phyloP scores from a whole-genome alignment of 2,329 filamentous ascomycete species.

The Stachybotrys elegans region DNA sequence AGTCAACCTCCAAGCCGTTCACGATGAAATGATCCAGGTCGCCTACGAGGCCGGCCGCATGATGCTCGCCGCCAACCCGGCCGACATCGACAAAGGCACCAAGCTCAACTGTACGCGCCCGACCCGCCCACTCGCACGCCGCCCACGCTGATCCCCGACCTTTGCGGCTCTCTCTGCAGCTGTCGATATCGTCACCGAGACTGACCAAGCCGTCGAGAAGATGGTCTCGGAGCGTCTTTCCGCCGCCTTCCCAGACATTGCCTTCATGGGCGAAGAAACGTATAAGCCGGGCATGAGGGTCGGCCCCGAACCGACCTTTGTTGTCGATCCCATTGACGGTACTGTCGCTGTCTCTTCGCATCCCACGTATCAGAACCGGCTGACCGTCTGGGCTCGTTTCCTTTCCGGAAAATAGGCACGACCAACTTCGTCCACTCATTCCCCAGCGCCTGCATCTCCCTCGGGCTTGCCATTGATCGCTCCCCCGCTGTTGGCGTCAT shows the following conservation, averaged over 20 bases:
- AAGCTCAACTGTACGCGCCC: slow-evolving; percentile 57
- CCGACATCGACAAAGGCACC: slow-evolving; percentile 49
- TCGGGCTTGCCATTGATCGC: slow-evolving; percentile 63
- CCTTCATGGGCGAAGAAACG: slow-evolving; percentile 74
- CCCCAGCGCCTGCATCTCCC: slow-evolving; percentile 70
- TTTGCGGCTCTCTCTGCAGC: slow-evolving; percentile 34
- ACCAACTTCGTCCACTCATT: slow-evolving; percentile 78
- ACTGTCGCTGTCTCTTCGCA: neutral
- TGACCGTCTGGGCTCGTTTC: neutral
- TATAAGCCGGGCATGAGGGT: slow-evolving; percentile 62
- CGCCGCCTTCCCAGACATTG: slow-evolving; percentile 47
- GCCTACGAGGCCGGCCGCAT: slow-evolving; percentile 61
- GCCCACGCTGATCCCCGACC: neutral
- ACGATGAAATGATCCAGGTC: slow-evolving; percentile 54
- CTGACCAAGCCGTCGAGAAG: slow-evolving; percentile 60
- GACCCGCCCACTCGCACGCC: slow-evolving; percentile 3
- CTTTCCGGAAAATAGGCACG: slow-evolving; percentile 35
- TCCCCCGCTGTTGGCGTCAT: slow-evolving; percentile 66
- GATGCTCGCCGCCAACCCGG: slow-evolving; percentile 58
- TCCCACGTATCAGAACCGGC: no score
- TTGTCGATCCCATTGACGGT: slow-evolving; percentile 79
- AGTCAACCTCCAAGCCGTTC: slow-evolving; percentile 56
- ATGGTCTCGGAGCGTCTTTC: slow-evolving; percentile 52
- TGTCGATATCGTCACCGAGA: slow-evolving; percentile 64
- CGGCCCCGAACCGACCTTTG: slow-evolving; percentile 65